phyloP scores from a whole-genome alignment of 2,329 filamentous ascomycete species.

The Phyllosticta ampelicida region DNA sequence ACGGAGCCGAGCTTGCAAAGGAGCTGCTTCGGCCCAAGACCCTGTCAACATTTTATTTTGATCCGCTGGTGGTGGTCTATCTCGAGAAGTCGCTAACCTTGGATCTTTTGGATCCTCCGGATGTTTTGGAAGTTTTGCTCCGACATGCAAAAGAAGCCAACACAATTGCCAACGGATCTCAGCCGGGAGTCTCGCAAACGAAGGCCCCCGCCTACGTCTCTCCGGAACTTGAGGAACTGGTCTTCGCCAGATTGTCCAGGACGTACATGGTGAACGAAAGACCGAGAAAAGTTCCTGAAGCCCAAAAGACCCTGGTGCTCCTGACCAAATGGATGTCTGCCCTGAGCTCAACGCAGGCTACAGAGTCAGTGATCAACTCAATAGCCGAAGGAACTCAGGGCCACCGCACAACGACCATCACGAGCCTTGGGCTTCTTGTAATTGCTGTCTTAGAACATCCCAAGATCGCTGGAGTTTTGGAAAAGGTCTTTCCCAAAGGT shows the following conservation, averaged over 20 bases:
- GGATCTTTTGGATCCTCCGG: constrained; percentile 25
- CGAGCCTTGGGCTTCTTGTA: constrained; percentile 52
- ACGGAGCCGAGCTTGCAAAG: constrained; percentile 25
- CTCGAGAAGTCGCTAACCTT: constrained; percentile 23
- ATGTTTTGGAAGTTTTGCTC: constrained; percentile 24
- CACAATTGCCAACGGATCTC: neutral
- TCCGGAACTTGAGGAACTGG: constrained; percentile 27
- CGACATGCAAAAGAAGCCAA: constrained; percentile 17
- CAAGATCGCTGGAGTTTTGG: constrained; percentile 44
- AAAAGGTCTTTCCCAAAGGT: constrained; percentile 21
- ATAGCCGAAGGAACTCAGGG: constrained; percentile 33
- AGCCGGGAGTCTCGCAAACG: neutral
- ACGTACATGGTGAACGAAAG: constrained; percentile 22
- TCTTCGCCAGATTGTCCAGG: constrained; percentile 27
- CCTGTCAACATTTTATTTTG: constrained; percentile 19
- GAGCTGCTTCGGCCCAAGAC: constrained; percentile 24
- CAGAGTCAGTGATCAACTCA: constrained; percentile 29
- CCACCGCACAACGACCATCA: constrained; percentile 48
- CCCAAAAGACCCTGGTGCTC: constrained; percentile 20
- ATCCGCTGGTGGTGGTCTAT: constrained; percentile 26
- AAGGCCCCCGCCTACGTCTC: constrained; percentile 23
- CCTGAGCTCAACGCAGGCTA: constrained; percentile 29
- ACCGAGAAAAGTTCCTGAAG: constrained; percentile 22
- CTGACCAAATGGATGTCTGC: constrained; percentile 29
- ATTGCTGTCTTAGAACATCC: constrained; percentile 52